A percentile compares a stretch with the other conserved stretches of the same genome.
phyloP scores from a whole-genome alignment of 352 stramenopile species.

The Phytophthora palmivora region DNA sequence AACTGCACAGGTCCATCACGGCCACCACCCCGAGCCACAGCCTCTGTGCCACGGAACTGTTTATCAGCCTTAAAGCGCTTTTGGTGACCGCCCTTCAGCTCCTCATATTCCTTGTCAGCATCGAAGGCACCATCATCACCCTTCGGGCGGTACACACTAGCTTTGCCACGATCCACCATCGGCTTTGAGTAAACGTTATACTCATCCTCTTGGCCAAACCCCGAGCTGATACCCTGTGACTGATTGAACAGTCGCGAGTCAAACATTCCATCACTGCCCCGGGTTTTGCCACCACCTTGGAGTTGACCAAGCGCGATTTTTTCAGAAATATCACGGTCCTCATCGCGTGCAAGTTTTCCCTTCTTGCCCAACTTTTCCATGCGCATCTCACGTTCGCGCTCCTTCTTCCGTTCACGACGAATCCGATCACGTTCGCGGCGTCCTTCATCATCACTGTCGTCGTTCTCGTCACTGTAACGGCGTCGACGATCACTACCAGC shows the following conservation, averaged over 20 bases:
- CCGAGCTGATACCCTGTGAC: conserved; percentile 94
- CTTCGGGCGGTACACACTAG: conserved; percentile 91
- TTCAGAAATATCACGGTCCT: conserved; percentile 97
- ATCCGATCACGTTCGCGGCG: conserved; percentile 75
- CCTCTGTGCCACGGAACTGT: conserved; percentile 87
- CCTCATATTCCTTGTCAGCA: conserved; percentile 91
- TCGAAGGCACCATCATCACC: conserved; percentile 87
- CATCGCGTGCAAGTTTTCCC: conserved; percentile 93
- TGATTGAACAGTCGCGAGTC: conserved; percentile 99
- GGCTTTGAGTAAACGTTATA: conserved; percentile 99
- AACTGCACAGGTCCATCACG: conserved; percentile 90
- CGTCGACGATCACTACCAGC: conserved; percentile 19
- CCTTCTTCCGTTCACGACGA: conserved; percentile 92
- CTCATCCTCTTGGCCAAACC: conserved; percentile 97
- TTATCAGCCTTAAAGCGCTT: conserved; percentile 92
- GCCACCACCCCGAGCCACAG: conserved; percentile 43
- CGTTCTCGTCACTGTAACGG: conserved; percentile 18
- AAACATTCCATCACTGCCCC: conserved; percentile 91
- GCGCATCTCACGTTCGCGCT: conserved; percentile 94
- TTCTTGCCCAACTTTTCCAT: conserved; percentile 95
- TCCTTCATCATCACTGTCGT: conserved; percentile 51
- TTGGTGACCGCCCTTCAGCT: conserved; percentile 83
- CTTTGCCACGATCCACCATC: conserved; percentile 93
- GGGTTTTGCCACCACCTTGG: conserved; percentile 83
- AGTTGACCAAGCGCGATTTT: conserved; percentile 98